Conservation (phyloP, 129 eudicot species). For the Centaurea solstitialis region DNA sequence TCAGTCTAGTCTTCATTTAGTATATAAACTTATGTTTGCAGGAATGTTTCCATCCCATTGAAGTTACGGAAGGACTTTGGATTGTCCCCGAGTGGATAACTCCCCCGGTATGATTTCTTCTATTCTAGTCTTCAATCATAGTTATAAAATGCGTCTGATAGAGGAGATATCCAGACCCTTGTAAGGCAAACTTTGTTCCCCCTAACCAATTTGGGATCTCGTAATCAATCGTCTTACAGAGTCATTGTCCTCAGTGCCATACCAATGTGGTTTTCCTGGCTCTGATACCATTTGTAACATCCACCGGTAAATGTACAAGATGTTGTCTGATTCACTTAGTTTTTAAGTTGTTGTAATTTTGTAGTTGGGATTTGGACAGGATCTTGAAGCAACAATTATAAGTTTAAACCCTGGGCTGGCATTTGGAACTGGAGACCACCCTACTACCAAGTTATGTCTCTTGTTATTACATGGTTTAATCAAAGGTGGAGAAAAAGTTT, state of each 20-base stretch:
- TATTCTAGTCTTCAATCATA: neutral
- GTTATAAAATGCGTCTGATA: too few relatives aligned
- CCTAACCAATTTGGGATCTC: neutral
- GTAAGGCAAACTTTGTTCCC: neutral
- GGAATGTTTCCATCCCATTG: constrained; percentile 84
- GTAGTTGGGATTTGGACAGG: constrained; percentile 36
- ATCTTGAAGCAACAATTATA: constrained; percentile 61
- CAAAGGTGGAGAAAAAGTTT: constrained; percentile 78
- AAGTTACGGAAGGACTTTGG: constrained; percentile 81
- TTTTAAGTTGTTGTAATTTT: neutral
- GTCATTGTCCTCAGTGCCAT: neutral
- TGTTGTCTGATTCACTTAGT: neutral
- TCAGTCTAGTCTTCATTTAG: neutral
- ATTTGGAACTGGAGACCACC: constrained; percentile 97
- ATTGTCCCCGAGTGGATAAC: constrained; percentile 90
- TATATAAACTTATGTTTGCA: constrained; percentile 31
- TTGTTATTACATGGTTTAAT: constrained; percentile 54
- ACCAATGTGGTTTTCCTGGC: neutral
- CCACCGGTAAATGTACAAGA: neutral
- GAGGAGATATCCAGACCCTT: neutral
- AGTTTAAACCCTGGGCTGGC: constrained; percentile 87
- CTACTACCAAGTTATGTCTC: constrained; percentile 86
- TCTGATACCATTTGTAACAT: neutral
- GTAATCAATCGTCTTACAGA: neutral
- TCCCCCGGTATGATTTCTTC: constrained; percentile 65